Conservation (phyloP, 805 yeast genomes). For the Vanderwaltozyma yarrowii region DNA sequence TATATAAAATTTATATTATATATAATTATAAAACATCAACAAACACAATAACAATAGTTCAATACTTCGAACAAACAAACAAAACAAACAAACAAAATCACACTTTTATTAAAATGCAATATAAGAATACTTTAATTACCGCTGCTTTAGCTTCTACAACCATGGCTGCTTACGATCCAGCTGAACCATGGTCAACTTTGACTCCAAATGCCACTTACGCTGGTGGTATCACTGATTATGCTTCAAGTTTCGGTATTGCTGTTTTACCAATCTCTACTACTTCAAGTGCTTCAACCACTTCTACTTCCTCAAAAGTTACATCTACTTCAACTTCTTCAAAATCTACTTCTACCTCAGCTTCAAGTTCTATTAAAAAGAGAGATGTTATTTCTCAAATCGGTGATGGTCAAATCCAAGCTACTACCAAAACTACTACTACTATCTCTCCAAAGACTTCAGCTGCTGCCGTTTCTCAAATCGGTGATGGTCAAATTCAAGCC, state of each 20-base stretch:
- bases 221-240: conserved; percentile 30
- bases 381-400: conserved; percentile 30
- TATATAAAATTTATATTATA: too few relatives aligned
- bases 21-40: too few relatives aligned
- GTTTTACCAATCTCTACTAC: conserved; percentile 30
- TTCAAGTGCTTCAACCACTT: conserved; percentile 16
- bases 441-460: conserved; percentile 29
- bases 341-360: conserved; percentile 29
- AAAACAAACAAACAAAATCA: too few relatives aligned
- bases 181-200: conserved; percentile 35
- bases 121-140: conserved; percentile 21
- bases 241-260: conserved; percentile 35
- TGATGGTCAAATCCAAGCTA: conserved; percentile 28
- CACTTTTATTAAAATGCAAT: conserved; percentile 19
- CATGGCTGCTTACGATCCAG: conserved; percentile 20
- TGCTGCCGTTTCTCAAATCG: conserved; percentile 29
- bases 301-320: conserved; percentile 30
- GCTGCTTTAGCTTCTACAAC: conserved; percentile 24
- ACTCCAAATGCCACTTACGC: conserved; percentile 32
- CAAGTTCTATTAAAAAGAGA: conserved; percentile 38
- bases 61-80: too few relatives aligned
- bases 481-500: conserved; percentile 37
- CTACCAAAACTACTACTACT: conserved; percentile 33
- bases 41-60: too few relatives aligned
- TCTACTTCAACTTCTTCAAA: conserved; percentile 29